Evolutionary conservation across 2,329 filamentous ascomycete species (phyloP).

Genomic region (Rutstroemia sp.): DNA sequence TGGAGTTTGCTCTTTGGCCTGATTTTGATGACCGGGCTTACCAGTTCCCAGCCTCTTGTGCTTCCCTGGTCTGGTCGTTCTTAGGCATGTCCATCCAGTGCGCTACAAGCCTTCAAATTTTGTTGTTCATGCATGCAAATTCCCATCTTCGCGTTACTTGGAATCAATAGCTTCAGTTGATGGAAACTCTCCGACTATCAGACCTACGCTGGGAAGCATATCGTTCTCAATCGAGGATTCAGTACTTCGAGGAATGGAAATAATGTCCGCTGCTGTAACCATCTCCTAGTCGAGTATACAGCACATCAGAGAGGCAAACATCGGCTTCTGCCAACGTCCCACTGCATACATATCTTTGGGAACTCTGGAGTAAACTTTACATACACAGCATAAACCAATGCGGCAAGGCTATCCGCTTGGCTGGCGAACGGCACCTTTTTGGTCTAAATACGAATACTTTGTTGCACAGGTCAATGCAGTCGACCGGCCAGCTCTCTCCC

Average conservation of each 20-base stretch:
- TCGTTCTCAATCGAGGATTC: background rate
- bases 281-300: background rate
- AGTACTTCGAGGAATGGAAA: background rate
- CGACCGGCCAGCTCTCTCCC: background rate
- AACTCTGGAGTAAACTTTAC: background rate
- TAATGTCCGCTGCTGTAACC: conserved; percentile 1
- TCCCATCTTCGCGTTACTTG: background rate
- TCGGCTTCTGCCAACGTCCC: background rate
- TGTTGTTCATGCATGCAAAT: background rate
- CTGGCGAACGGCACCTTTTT: background rate
- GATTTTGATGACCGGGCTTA: too few relatives aligned
- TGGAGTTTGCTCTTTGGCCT: too few relatives aligned
- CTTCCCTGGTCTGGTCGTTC: background rate
- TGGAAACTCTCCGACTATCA: background rate
- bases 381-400: background rate
- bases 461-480: background rate
- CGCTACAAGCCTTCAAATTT: background rate
- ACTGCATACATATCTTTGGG: background rate
- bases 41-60: background rate
- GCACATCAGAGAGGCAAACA: background rate
- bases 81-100: background rate
- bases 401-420: conserved; percentile 1
- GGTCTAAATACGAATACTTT: background rate
- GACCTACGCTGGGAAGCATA: background rate
- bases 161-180: background rate